Percentiles rank a stretch among this genome's conserved stretches.
phyloP scores from a whole-genome alignment of 192 early-diverging fungal genomes.

The Physocladia obscura region DNA sequence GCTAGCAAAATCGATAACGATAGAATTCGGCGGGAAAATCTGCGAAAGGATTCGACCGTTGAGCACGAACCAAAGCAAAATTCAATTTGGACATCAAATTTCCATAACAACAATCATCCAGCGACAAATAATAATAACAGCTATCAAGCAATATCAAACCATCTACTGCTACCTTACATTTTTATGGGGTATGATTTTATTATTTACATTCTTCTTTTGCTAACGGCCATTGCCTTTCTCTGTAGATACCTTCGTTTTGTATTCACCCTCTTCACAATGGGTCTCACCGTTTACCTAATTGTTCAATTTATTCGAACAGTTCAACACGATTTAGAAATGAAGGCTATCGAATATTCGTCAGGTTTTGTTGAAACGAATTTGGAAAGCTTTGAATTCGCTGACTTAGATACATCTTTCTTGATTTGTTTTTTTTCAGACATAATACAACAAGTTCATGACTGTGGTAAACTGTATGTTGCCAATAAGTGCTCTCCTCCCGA shows the following conservation, averaged over 20 bases:
- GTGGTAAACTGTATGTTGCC: slow-evolving; percentile 60
- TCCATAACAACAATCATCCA: not conserved
- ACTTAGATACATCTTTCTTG: not conserved
- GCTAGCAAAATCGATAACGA: too few relatives aligned
- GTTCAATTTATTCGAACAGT: slow-evolving; percentile 69
- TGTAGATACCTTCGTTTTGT: slow-evolving; percentile 67
- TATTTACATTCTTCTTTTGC: too few relatives aligned
- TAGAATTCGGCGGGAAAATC: too few relatives aligned
- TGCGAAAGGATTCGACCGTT: too few relatives aligned
- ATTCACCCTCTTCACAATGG: slow-evolving; percentile 68
- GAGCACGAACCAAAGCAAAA: not conserved
- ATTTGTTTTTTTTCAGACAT: slow-evolving; percentile 37
- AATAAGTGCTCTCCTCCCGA: slow-evolving; percentile 58
- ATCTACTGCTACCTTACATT: slow-evolving; percentile 42
- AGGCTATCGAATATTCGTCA: slow-evolving; percentile 61
- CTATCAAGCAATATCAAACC: not conserved
- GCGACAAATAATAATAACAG: not conserved
- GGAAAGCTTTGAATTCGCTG: slow-evolving; percentile 9
- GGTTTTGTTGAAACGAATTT: too few relatives aligned
- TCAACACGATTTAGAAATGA: slow-evolving; percentile 69
- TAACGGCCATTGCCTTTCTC: not conserved
- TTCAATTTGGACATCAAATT: not conserved
- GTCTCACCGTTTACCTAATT: slow-evolving; percentile 58
- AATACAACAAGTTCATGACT: slow-evolving; percentile 59
- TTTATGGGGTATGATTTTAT: slow-evolving; percentile 41